Evolutionary conservation across 179 eudicot species (phyloP), one percentile per base, ranked within the genome.

Genomic region (Drosera spatulata): DNA sequence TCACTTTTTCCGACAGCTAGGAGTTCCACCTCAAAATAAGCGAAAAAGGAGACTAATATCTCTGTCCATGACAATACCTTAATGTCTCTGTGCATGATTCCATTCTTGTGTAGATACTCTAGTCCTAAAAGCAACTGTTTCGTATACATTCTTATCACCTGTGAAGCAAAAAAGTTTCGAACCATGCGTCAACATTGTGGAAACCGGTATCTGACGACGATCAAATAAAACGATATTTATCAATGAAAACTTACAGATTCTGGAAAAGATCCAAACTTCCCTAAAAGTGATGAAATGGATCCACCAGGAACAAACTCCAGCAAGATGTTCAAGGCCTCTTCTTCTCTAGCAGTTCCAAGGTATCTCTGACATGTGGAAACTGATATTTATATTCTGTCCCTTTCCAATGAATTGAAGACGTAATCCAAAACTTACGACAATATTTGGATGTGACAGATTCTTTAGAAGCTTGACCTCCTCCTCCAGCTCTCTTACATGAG

Each of bases 381-480:
- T n/a, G 12, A 46, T 55, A 52, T 77, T 58, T 41, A 50, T 11
- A 10, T 38, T 33, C 4, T 45, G 9, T 13, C 41, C 6, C 6
- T 41, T 2, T 38, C 50, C 6, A n/a, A 12, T 10, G 45, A 60
- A 41, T 9, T 49, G 10, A 14, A 50, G 14, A 49, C 40, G 14
- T 12, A 58, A 64, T 10, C 14, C 13, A 50, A 43, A 48, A 66
- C 86, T 85, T 72, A 91, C 98, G 67, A 91, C 98, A 58, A 91
- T 88, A 71, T 91, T 88, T 38, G 88, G 82, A 72, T 91, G 98
- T 12, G 98, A 85, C 10, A 91, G 83, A 72, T 85, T 91, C 75
- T 85, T 91, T 39, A 91, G 77, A 61, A 91, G 88, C 74, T 88
- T 83, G 58, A 91, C 98, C 85, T 89, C 97, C 78, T 89, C 88